Conservation (phyloP, 768 basidiomycete species). For the Suillus alpinus region DNA sequence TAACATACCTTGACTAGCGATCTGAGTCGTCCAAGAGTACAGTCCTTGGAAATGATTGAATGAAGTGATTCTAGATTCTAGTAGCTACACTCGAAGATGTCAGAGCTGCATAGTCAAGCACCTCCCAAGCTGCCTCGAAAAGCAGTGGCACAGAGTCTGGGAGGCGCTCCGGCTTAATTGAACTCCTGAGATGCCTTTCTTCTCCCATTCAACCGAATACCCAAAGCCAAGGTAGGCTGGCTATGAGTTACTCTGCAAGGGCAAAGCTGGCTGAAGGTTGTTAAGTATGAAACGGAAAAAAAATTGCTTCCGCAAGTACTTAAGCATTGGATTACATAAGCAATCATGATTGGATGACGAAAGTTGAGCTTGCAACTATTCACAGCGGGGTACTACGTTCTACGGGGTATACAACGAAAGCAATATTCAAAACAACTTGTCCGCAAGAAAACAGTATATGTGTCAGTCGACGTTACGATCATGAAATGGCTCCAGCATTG, state of each 20-base stretch:
- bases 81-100: conserved; percentile 34
- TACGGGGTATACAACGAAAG: conserved; percentile 28
- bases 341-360: background rate
- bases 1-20: background rate
- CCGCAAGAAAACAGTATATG: background rate
- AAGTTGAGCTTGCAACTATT: background rate
- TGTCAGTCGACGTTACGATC: background rate
- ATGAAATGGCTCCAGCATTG: background rate
- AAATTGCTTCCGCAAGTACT: background rate
- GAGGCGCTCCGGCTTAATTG: conserved; percentile 83
- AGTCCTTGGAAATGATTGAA: background rate
- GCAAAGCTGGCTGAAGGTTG: conserved; percentile 30
- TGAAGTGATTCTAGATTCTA: background rate
- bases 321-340: background rate
- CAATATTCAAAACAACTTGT: background rate
- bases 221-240: conserved; percentile 42
- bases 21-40: background rate
- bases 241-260: conserved; percentile 53
- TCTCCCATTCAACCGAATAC: conserved; percentile 54
- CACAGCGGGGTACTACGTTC: background rate
- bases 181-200: conserved; percentile 34
- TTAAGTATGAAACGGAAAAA: background rate
- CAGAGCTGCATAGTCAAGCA: conserved; percentile 76
- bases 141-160: conserved; percentile 38
- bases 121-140: conserved; percentile 42